Percentiles rank a stretch among this genome's conserved stretches.
Evolutionary conservation across 495 filamentous ascomycete species (phyloP).

Genomic region (Astrothelium macrocarpum): DNA sequence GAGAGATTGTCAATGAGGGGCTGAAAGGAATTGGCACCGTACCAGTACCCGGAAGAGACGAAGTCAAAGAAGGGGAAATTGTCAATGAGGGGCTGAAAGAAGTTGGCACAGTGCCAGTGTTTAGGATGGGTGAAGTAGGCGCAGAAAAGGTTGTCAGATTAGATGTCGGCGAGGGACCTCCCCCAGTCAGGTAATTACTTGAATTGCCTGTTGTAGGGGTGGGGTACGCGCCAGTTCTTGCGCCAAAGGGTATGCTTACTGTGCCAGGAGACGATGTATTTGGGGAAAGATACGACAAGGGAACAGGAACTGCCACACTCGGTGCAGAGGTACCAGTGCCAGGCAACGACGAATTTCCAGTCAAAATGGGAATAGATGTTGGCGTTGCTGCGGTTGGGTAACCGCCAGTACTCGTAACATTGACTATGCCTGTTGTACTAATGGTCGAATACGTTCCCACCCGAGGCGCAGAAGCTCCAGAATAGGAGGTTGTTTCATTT

Average conservation of each 20-base stretch:
- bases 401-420: neutral
- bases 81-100: neutral
- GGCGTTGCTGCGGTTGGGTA: neutral
- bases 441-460: neutral
- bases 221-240: neutral
- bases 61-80: neutral
- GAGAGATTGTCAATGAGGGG: neutral
- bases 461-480: neutral
- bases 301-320: neutral
- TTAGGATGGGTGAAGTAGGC: neutral
- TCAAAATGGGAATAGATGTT: neutral
- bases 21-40: neutral
- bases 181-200: neutral
- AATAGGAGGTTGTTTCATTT: neutral
- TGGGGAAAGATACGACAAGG: neutral
- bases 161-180: neutral
- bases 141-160: neutral
- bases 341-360: neutral
- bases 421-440: neutral
- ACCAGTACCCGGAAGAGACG: neutral
- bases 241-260: neutral
- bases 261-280: neutral
- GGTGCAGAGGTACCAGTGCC: neutral
- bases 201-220: neutral
- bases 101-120: neutral